Base-by-base conservation (phyloP, 2,329 filamentous ascomycete species). In the Aspergillus niger region DNA sequence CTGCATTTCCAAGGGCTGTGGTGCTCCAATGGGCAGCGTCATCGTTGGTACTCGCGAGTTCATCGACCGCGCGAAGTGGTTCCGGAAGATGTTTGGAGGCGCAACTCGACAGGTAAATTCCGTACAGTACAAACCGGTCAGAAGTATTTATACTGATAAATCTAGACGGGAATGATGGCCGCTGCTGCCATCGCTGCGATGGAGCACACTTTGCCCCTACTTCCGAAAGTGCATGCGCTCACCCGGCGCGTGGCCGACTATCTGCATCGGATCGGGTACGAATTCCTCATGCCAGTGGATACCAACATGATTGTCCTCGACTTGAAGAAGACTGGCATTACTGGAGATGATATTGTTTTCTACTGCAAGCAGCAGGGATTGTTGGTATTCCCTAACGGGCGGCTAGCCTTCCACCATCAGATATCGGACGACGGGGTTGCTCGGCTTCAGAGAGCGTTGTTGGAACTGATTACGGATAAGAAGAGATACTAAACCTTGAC, bases 21-120 rank as follows among this genome's bases (percentile, higher is more conserved):
- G 73, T 20, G 73, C 73, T 10, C 73, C 73, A 0, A 67, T 75
- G 63, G 72, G 73, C 7, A 70, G 71, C 38, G 61, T 76, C 17
- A 68, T 76, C 51, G 66, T 70, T 1, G 70, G 72, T 15, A 66
- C 65, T 3, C 66, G 61, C 22, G 52, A 61, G 17, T 69, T 69
- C 43, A 74, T 75, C 36, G 61, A 70, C 17, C 68, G 66, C 8
- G 72, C 73, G 8, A 67, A 66, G 22, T 74, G 68, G 65, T 65
- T 74, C 38, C 60, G 69, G 44, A 74, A 74, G 61, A 70, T 70
- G 66, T 67, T 70, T 49, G 73, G 72, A n/a, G 73, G 73, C 13
- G 72, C 70, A 3, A 73, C 69, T 36, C 65, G 71, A 58, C 71
- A 74, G 65, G 68, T 50, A 50, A 2, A 28, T 49, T n/a, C n/a